These are phyloP conservation scores for Panicum hallii DNA, from an alignment of 202 grass and related monocot genomes.

Conservation along the genomic window DNA sequence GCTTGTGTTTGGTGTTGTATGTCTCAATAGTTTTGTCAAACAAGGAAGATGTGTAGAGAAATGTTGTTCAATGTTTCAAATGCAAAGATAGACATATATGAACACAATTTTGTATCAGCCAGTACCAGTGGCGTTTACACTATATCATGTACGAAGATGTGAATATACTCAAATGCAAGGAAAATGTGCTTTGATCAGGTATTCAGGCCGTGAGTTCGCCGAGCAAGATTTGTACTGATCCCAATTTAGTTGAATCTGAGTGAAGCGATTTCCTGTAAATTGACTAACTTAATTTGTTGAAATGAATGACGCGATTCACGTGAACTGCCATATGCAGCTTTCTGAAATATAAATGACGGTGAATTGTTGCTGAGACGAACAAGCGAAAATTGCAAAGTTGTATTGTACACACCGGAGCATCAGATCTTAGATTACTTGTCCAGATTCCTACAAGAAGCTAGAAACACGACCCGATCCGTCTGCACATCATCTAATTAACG, in stretches of 20 bases:
- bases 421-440: background rate
- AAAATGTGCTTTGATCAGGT: background rate
- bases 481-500: conserved; percentile 36
- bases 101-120: conserved; percentile 42
- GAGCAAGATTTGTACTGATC: too few relatives aligned
- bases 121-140: background rate
- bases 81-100: too few relatives aligned
- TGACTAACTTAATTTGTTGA: background rate
- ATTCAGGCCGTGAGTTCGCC: too few relatives aligned
- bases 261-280: too few relatives aligned
- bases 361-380: background rate
- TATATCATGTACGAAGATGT: background rate
- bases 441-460: background rate
- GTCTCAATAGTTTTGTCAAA: conserved; percentile 1
- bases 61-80: background rate
- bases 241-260: too few relatives aligned
- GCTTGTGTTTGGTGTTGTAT: conserved; percentile 24
- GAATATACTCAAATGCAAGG: background rate
- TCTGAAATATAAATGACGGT: background rate
- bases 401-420: background rate
- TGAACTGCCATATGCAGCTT: background rate
- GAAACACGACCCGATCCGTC: background rate
- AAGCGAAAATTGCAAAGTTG: background rate
- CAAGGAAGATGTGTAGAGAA: background rate
- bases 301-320: background rate